A percentile compares a stretch with the other conserved stretches of the same genome.
Evolutionary conservation across 2,329 filamentous ascomycete species (phyloP).

Genomic region (Endocalyx cinctus): DNA sequence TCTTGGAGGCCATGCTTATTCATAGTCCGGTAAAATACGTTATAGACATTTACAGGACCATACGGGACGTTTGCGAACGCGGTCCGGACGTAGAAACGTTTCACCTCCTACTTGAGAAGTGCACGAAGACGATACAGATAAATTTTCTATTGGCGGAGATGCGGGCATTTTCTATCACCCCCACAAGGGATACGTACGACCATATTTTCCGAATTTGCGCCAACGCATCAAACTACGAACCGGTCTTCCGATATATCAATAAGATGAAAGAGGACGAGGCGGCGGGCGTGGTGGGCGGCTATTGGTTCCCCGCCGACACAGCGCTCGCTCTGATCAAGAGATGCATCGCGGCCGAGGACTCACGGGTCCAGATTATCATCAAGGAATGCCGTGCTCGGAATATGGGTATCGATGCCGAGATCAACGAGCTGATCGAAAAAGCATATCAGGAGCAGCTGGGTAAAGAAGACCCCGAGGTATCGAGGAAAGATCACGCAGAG

Average conservation of each 20-base stretch:
- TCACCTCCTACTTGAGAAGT: constrained; percentile 27
- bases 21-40: constrained; percentile 21
- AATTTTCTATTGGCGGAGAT: constrained; percentile 34
- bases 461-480: too few relatives aligned
- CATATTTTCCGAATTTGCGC: constrained; percentile 28
- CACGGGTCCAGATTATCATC: constrained; percentile 27
- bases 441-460: too few relatives aligned
- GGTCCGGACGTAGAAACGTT: constrained; percentile 33
- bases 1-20: constrained; percentile 30
- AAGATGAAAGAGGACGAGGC: constrained; percentile 16
- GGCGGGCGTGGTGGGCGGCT: constrained; percentile 10
- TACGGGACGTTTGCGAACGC: constrained; percentile 29
- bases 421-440: neutral
- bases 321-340: constrained; percentile 29
- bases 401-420: constrained; percentile 8
- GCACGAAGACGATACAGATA: constrained; percentile 23
- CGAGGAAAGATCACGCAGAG: too few relatives aligned
- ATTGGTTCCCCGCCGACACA: constrained; percentile 28
- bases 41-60: constrained; percentile 32
- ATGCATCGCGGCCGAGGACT: constrained; percentile 29
- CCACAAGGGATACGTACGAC: constrained; percentile 25
- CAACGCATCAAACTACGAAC: constrained; percentile 28
- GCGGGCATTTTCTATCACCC: constrained; percentile 28
- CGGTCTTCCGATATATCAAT: constrained; percentile 28
- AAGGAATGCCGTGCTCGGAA: constrained; percentile 24